A percentile compares a stretch with the other conserved stretches of the same genome.
Evolutionary conservation across 1,139 yeast species (phyloP).

Genomic region (Komagataea norvegica): DNA sequence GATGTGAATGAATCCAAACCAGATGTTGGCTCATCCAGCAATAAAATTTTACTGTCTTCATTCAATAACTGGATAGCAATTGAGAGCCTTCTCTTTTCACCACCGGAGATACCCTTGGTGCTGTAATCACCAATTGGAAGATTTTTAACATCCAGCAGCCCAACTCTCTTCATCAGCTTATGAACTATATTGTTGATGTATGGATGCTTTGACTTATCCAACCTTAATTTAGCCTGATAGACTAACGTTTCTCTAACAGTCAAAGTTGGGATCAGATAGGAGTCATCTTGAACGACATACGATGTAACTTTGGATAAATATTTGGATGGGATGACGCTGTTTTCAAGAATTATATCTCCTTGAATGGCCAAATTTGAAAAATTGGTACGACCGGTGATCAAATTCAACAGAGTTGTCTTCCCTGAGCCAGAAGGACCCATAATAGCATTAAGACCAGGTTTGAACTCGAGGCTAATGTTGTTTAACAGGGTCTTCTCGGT

Average conservation of each 20-base stretch:
- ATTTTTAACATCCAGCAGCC: constrained; percentile 73
- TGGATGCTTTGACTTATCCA: constrained; percentile 32
- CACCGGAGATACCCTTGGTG: constrained; percentile 77
- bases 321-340: constrained; percentile 36
- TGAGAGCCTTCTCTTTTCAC: constrained; percentile 75
- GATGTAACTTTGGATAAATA: constrained; percentile 53
- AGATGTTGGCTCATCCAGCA: constrained; percentile 83
- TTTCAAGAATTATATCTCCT: constrained; percentile 42
- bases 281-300: constrained; percentile 79
- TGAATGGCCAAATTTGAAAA: constrained; percentile 35
- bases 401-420: constrained; percentile 65
- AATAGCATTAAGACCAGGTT: constrained; percentile 67
- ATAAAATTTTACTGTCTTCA: constrained; percentile 57
- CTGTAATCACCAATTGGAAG: constrained; percentile 66
- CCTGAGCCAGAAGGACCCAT: constrained; percentile 90
- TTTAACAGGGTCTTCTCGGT: constrained; percentile 38
- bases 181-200: constrained; percentile 42
- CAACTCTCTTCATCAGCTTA: constrained; percentile 58
- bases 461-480: constrained; percentile 52
- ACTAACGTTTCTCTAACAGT: constrained; percentile 73
- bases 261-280: constrained; percentile 59
- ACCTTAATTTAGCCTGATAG: constrained; percentile 64
- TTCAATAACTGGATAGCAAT: constrained; percentile 73
- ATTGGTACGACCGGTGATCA: constrained; percentile 57
- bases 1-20: constrained; percentile 85